Percentiles rank a stretch among this genome's conserved stretches.
These are phyloP conservation scores for Mantamonas sphyraenae DNA, from an alignment of 78 protist genomes.

Conservation along the genomic window DNA sequence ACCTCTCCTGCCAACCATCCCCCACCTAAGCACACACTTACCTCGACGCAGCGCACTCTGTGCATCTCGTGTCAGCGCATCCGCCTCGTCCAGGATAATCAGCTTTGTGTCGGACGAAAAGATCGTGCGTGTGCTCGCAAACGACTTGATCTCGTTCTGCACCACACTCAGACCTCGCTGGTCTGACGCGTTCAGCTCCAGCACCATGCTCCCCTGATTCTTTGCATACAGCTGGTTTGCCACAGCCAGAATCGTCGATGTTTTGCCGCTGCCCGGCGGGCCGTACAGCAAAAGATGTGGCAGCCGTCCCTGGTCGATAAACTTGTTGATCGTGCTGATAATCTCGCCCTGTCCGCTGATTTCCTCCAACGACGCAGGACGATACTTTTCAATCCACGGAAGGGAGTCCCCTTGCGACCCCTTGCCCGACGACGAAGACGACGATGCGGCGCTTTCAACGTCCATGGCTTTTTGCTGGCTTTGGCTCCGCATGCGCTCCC, in stretches of 20 bases:
- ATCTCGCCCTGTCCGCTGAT: slow-evolving; percentile 71
- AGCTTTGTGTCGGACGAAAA: slow-evolving; percentile 52
- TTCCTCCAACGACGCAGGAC: slow-evolving; percentile 58
- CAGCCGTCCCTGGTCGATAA: slow-evolving; percentile 45
- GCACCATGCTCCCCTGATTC: slow-evolving; percentile 50
- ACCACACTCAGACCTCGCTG: slow-evolving; percentile 93
- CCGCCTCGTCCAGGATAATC: slow-evolving; percentile 91
- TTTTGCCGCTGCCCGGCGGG: slow-evolving; percentile 99
- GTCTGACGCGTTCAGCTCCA: slow-evolving; percentile 98
- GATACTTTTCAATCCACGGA: slow-evolving; percentile 83
- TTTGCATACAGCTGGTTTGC: slow-evolving; percentile 83
- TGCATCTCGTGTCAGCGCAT: slow-evolving; percentile 83
- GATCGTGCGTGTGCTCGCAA: slow-evolving; percentile 58
- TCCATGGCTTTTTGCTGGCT: too few relatives aligned
- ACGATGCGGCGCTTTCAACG: too few relatives aligned
- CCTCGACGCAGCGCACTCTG: slow-evolving; percentile 89
- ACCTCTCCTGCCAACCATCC: too few relatives aligned
- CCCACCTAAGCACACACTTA: too few relatives aligned
- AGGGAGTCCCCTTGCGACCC: too few relatives aligned
- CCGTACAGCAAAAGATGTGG: slow-evolving; percentile 95
- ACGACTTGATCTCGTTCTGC: slow-evolving; percentile 70
- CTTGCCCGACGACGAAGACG: slow-evolving; percentile 1
- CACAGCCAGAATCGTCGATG: slow-evolving; percentile 91
- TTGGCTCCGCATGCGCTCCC: too few relatives aligned
- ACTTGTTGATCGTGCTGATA: slow-evolving; percentile 22